A percentile compares a stretch with the other conserved stretches of the same genome.
Evolutionary conservation across 345 rosid species (phyloP).

Genomic region (Linum usitatissimum): DNA sequence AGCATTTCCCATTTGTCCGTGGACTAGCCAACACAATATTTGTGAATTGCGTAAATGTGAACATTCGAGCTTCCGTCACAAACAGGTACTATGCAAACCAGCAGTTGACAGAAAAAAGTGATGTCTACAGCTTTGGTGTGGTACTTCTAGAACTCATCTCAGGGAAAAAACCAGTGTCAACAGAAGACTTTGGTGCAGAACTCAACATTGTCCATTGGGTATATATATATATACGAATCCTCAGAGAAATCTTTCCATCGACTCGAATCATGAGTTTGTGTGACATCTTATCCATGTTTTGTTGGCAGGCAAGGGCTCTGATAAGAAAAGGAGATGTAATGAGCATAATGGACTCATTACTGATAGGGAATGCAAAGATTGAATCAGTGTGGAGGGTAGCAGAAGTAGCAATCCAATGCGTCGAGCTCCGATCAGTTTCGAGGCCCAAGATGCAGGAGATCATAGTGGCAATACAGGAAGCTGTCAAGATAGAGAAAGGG

Average conservation of each 20-base stretch:
- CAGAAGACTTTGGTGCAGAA: slow-evolving; percentile 78
- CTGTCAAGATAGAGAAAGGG: slow-evolving; percentile 65
- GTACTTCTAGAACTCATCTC: slow-evolving; percentile 91
- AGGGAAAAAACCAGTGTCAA: slow-evolving; percentile 75
- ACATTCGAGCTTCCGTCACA: too few relatives aligned
- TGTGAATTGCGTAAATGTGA: too few relatives aligned
- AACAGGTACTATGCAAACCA: slow-evolving; percentile 83
- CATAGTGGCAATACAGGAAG: slow-evolving; percentile 72
- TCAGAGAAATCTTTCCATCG: neutral
- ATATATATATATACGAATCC: slow-evolving; percentile 13
- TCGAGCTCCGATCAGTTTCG: slow-evolving; percentile 49
- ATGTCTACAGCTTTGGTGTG: slow-evolving; percentile 94
- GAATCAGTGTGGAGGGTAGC: slow-evolving; percentile 91
- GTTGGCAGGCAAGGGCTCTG: slow-evolving; percentile 69
- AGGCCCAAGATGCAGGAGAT: slow-evolving; percentile 92
- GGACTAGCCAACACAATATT: too few relatives aligned
- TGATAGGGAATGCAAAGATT: slow-evolving; percentile 48
- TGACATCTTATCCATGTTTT: neutral
- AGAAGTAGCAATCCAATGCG: slow-evolving; percentile 79
- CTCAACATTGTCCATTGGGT: slow-evolving; percentile 93
- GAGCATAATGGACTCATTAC: slow-evolving; percentile 59
- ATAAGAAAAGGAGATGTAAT: slow-evolving; percentile 67
- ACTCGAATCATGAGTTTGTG: neutral
- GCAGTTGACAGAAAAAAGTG: slow-evolving; percentile 89
- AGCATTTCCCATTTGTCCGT: slow-evolving; percentile 13